Percentiles rank a stretch among this genome's conserved stretches.
These are phyloP conservation scores for Panus rudis DNA, from an alignment of 768 basidiomycete genomes.

Conservation along the genomic window DNA sequence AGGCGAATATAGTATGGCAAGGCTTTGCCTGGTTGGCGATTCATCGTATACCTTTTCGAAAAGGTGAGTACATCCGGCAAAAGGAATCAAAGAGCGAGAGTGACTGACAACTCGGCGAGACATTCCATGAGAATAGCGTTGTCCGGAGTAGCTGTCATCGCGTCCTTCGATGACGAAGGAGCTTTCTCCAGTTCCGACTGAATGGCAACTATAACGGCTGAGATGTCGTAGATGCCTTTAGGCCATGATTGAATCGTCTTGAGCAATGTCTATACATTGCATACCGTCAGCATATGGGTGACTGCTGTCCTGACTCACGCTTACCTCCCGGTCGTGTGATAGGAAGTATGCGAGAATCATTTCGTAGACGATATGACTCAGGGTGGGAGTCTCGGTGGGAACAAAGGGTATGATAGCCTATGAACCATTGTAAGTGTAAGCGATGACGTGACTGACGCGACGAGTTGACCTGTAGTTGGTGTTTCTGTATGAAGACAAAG, in stretches of 20 bases:
- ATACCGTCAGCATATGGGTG: background rate
- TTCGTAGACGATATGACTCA: constrained; percentile 85
- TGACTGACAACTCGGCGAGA: constrained; percentile 75
- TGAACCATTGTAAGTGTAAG: constrained; percentile 1
- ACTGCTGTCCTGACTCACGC: constrained; percentile 6
- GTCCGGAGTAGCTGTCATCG: constrained; percentile 35
- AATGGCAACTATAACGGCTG: constrained; percentile 84
- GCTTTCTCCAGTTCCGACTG: constrained; percentile 70
- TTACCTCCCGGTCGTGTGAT: constrained; percentile 64
- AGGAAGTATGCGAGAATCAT: constrained; percentile 90
- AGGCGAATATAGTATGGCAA: constrained; percentile 85
- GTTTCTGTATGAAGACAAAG: constrained; percentile 78
- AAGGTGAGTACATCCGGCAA: constrained; percentile 2
- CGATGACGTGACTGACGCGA: constrained; percentile 1
- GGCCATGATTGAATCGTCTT: constrained; percentile 87
- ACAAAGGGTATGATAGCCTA: constrained; percentile 86
- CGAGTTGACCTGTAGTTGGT: constrained; percentile 62
- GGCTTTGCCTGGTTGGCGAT: constrained; percentile 92
- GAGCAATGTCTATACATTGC: constrained; percentile 51
- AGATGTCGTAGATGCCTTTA: constrained; percentile 79
- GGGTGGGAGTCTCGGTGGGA: constrained; percentile 74
- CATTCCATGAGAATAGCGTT: constrained; percentile 83
- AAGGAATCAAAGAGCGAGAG: background rate
- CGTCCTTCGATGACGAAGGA: constrained; percentile 43
- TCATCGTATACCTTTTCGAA: constrained; percentile 60